These are phyloP conservation scores for Pythium myriotylum DNA, from an alignment of 352 stramenopile species.

Conservation along the genomic window DNA sequence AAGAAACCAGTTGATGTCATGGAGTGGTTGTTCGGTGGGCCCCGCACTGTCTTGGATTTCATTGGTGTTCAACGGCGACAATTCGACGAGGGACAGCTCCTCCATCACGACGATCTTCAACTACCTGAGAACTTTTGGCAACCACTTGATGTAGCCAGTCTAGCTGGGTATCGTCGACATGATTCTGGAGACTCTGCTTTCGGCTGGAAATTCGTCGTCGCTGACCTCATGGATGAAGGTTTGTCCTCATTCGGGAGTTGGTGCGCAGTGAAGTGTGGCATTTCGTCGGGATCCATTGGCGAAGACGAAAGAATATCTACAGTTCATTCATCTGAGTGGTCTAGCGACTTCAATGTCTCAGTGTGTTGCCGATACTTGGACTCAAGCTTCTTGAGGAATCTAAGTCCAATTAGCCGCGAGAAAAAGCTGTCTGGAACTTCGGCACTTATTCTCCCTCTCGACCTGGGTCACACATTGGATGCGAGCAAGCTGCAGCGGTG, in stretches of 20 bases:
- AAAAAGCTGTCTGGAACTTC: conserved; percentile 44
- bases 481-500: conserved; percentile 34
- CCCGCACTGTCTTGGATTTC: conserved; percentile 21
- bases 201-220: conserved; percentile 74
- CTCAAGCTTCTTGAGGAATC: conserved; percentile 26
- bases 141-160: conserved; percentile 36
- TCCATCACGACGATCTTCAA: not conserved
- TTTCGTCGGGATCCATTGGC: conserved; percentile 27
- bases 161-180: conserved; percentile 27
- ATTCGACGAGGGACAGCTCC: not conserved
- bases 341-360: conserved; percentile 30
- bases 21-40: conserved; percentile 29
- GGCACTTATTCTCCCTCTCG: conserved; percentile 57
- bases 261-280: conserved; percentile 62
- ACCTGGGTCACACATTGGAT: conserved; percentile 47
- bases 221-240: conserved; percentile 60
- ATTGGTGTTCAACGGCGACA: conserved; percentile 25
- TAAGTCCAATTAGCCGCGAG: conserved; percentile 25
- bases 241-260: conserved; percentile 72
- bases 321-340: conserved; percentile 24
- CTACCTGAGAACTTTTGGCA: conserved; percentile 19
- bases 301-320: conserved; percentile 30
- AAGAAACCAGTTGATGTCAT: conserved; percentile 16
- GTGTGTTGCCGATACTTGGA: conserved; percentile 72
- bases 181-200: conserved; percentile 9